Percentiles rank a stretch among this genome's conserved stretches.
phyloP scores from a whole-genome alignment of 2,329 filamentous ascomycete genomes.

The Dactylonectria macrodidyma region DNA sequence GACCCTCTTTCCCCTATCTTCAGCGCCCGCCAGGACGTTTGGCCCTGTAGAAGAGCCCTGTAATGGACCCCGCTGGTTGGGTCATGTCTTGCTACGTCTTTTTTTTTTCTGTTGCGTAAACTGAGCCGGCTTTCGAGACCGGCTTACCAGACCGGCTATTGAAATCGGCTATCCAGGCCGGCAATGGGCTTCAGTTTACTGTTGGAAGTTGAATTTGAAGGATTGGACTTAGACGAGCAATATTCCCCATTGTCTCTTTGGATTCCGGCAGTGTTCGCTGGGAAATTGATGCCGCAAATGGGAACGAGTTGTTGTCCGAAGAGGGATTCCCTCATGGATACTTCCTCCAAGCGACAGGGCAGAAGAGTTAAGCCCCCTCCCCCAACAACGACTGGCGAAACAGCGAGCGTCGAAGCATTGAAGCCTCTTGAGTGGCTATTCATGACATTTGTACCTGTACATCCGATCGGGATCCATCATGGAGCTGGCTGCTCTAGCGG shows the following conservation, averaged over 20 bases:
- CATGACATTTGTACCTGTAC: slow-evolving; percentile 18
- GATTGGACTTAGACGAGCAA: not conserved
- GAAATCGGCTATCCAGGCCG: not conserved
- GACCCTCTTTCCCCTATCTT: slow-evolving; percentile 7
- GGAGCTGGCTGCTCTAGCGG: slow-evolving; percentile 21
- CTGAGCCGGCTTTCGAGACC: not conserved
- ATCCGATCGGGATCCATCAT: slow-evolving; percentile 9
- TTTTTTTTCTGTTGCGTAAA: not conserved
- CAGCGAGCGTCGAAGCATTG: not conserved
- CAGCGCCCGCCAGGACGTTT: slow-evolving; percentile 6
- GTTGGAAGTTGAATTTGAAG: not conserved
- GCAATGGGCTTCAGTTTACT: not conserved
- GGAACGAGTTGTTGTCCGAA: slow-evolving; percentile 5
- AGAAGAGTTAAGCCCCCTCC: no score
- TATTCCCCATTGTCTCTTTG: slow-evolving; percentile 11
- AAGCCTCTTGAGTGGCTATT: not conserved
- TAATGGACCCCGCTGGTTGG: not conserved
- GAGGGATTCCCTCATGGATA: slow-evolving; percentile 11
- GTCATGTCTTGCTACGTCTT: not conserved
- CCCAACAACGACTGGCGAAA: not conserved
- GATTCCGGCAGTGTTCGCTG: not conserved
- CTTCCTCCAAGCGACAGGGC: not conserved
- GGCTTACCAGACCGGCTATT: not conserved
- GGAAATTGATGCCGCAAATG: not conserved
- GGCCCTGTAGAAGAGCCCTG: no score